Conservation (phyloP, 2,329 filamentous ascomycete genomes). For the Exophiala oligosperma region DNA sequence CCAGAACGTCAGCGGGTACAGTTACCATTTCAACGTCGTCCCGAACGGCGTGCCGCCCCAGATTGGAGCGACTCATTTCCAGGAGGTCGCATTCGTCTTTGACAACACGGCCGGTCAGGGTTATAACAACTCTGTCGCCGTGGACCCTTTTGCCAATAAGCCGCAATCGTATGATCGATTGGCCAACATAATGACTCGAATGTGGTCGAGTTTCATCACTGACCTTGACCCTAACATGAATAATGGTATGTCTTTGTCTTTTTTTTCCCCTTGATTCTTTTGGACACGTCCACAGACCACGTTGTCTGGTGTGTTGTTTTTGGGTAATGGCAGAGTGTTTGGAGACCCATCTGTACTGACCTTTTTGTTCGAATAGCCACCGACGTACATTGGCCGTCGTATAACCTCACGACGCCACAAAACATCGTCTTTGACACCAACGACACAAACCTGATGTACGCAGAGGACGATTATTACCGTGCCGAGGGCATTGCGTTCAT, state of each 20-base stretch:
- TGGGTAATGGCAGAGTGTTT: neutral
- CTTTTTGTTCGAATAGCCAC: conserved; percentile 18
- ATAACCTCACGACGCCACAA: conserved; percentile 38
- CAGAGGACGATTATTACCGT: conserved; percentile 49
- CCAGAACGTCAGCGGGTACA: conserved; percentile 54
- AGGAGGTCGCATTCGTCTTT: conserved; percentile 57
- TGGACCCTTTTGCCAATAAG: conserved; percentile 38
- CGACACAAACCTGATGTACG: conserved; percentile 40
- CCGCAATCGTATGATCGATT: conserved; percentile 45
- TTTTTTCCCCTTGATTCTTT: neutral
- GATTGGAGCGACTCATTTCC: conserved; percentile 54
- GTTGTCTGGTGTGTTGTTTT: neutral
- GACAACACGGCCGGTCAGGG: conserved; percentile 42
- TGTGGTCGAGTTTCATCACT: conserved; percentile 55
- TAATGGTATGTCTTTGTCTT: conserved; percentile 8
- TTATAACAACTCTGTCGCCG: conserved; percentile 15
- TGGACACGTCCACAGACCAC: neutral
- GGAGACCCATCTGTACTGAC: neutral
- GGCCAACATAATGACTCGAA: conserved; percentile 50
- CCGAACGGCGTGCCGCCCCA: conserved; percentile 45
- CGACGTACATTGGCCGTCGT: conserved; percentile 45
- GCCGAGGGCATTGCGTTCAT: conserved; percentile 33
- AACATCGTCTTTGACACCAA: conserved; percentile 56
- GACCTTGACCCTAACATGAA: conserved; percentile 45
- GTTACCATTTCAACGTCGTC: conserved; percentile 63